phyloP scores from a whole-genome alignment of 352 stramenopile genomes.

The Achlya hypogyna region DNA sequence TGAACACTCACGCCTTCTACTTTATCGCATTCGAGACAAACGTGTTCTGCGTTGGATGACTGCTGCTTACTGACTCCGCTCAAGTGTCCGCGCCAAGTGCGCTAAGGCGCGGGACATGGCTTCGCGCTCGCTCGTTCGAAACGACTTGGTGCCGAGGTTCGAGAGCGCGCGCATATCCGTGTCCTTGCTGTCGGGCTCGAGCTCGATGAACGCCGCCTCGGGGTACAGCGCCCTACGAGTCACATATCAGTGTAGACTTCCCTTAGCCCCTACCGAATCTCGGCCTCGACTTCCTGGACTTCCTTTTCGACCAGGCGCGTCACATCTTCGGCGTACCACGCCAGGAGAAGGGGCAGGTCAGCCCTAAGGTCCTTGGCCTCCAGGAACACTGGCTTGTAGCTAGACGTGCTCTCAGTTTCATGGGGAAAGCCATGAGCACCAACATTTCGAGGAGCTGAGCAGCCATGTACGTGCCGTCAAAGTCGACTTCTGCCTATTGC shows the following conservation, averaged over 20 bases:
- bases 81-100: constrained; percentile 63
- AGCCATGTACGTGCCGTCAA: constrained; percentile 97
- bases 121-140: constrained; percentile 73
- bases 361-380: constrained; percentile 85
- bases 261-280: constrained; percentile 57
- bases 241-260: too few species aligned
- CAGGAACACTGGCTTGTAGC: constrained; percentile 91
- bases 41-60: too few species aligned
- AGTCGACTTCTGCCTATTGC: constrained; percentile 93
- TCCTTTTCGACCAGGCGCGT: constrained; percentile 94
- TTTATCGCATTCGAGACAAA: too few species aligned
- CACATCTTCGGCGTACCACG: constrained; percentile 95
- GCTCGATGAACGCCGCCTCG: constrained; percentile 94
- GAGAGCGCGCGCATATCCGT: constrained; percentile 78
- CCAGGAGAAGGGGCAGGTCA: constrained; percentile 90
- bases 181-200: constrained; percentile 92
- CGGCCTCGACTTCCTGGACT: constrained; percentile 91
- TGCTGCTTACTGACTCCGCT: constrained; percentile 26
- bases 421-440: neutral
- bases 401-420: constrained; percentile 17
- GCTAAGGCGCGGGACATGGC: constrained; percentile 71
- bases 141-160: constrained; percentile 74
- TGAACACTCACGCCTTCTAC: too few species aligned
- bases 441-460: constrained; percentile 89
- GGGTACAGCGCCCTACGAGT: constrained; percentile 78